phyloP scores from a whole-genome alignment of 805 yeast species.

The Cyberlindnera suaveolens region DNA sequence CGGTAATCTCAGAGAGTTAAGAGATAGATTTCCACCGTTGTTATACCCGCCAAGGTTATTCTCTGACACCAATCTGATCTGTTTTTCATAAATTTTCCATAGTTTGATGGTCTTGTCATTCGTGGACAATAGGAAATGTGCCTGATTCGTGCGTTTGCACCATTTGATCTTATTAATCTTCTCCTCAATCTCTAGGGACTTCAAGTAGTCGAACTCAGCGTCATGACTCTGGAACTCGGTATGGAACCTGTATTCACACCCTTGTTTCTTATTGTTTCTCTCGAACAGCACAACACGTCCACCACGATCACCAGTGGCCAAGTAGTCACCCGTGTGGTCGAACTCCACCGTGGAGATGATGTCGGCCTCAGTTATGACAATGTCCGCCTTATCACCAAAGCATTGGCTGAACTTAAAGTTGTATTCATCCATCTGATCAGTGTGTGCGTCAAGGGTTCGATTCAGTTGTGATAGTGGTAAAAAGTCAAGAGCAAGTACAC shows the following conservation, averaged over 20 bases:
- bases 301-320: slow-evolving; percentile 98
- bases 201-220: slow-evolving; percentile 95
- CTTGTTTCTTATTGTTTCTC: slow-evolving; percentile 65
- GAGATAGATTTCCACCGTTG: slow-evolving; percentile 20
- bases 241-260: slow-evolving; percentile 89
- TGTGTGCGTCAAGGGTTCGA: no score
- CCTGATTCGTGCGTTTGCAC: slow-evolving; percentile 82
- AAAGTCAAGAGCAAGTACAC: no score
- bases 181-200: slow-evolving; percentile 95
- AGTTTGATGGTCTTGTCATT: slow-evolving; percentile 98
- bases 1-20: slow-evolving; percentile 64
- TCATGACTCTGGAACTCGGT: slow-evolving; percentile 98
- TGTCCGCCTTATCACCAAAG: slow-evolving; percentile 97
- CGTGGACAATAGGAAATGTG: slow-evolving; percentile 86
- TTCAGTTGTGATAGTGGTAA: no score
- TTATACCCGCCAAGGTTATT: slow-evolving; percentile 62
- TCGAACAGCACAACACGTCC: slow-evolving; percentile 96
- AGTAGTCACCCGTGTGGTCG: slow-evolving; percentile 87
- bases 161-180: slow-evolving; percentile 96
- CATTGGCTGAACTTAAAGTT: slow-evolving; percentile 83
- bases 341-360: slow-evolving; percentile 96
- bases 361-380: slow-evolving; percentile 95
- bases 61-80: slow-evolving; percentile 86
- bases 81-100: slow-evolving; percentile 93
- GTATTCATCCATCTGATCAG: slow-evolving; percentile 12